These are phyloP conservation scores for Biscutella laevigata DNA, from an alignment of 441 rosid genomes.

Conservation along the genomic window DNA sequence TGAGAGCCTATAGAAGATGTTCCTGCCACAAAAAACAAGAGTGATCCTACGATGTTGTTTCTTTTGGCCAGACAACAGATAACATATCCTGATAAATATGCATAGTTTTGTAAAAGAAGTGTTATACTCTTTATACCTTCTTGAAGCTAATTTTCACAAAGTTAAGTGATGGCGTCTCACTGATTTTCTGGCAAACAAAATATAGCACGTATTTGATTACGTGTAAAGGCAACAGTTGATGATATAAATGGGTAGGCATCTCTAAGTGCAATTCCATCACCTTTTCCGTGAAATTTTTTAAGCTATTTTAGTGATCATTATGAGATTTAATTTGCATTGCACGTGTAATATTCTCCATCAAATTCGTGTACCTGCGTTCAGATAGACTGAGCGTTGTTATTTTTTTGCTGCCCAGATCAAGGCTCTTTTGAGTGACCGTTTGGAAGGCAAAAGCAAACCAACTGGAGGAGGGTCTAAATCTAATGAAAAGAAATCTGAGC, in stretches of 20 bases:
- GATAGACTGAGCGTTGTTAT: constrained; percentile 3
- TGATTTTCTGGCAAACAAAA: neutral
- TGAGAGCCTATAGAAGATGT: neutral
- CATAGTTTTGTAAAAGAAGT: neutral
- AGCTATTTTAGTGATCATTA: constrained; percentile 1
- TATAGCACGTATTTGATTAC: neutral
- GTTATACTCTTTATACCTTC: constrained; percentile 1
- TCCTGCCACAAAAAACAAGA: neutral
- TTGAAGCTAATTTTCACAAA: neutral
- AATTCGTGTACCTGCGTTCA: neutral
- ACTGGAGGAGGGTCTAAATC: constrained; percentile 36
- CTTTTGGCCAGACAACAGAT: neutral
- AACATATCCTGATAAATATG: neutral
- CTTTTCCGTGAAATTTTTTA: neutral
- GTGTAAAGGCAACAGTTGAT: neutral
- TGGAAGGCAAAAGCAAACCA: constrained; percentile 59
- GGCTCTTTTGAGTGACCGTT: constrained; percentile 77
- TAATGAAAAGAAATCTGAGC: constrained; percentile 44
- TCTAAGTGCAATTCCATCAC: neutral
- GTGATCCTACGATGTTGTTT: neutral
- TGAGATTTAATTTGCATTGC: neutral
- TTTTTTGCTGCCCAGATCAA: constrained; percentile 43
- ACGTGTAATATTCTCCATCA: neutral
- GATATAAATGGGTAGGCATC: neutral
- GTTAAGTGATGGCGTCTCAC: neutral